Base-by-base conservation (phyloP, 331 rosid species). In the Quercus lobata region DNA sequence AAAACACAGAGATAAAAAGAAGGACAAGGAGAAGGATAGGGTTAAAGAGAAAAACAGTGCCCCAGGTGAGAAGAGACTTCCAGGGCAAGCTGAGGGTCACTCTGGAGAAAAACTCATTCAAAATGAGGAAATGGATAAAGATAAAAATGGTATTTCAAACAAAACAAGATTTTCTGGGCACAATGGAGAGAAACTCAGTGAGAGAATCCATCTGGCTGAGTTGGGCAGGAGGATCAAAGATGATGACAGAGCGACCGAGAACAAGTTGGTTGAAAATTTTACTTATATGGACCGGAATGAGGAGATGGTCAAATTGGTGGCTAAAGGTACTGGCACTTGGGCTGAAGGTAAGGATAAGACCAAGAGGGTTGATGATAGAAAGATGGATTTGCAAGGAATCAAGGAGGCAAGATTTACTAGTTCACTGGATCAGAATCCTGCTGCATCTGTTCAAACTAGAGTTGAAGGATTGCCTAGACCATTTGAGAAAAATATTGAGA, bases 1-100 rank as follows among this genome's bases (percentile, higher is more conserved):
- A 80, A 92, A 84, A 63, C 80, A 83, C 83, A 86, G 84, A 71
- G 98, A 91, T 71, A 91, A 86, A 37, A 86, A 86, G 90, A 88
- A 86, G 80, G 89, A 88, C 4, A 86, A 78, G 83, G 90, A 84
- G 71, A 88, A 84, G 77, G 92, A 87, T 21, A 86, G 73, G 66
- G 91, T 71, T 35, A 84, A 55, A 53, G 90, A 88, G 69, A 89
- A 83, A 82, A 72, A 32, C 7, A 76, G 77, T 30, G 41, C 85
- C 77, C 74, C 79, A 1, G 90, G 80, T 68, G 96, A 82, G 78
- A 90, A 86, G 86, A 90, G 81, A 76, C 35, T 83, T 54, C 84
- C 79, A 35, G 88, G 83, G 53, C 84, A 86, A 78, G 29, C 72
- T 9, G 77, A 79, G 80, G 84, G 75, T 81, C 87, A 68, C 60